Percentiles rank a stretch among this genome's conserved stretches.
Evolutionary conservation across 73 alveolate genomes (phyloP).

Genomic region (Stentor coeruleus): DNA sequence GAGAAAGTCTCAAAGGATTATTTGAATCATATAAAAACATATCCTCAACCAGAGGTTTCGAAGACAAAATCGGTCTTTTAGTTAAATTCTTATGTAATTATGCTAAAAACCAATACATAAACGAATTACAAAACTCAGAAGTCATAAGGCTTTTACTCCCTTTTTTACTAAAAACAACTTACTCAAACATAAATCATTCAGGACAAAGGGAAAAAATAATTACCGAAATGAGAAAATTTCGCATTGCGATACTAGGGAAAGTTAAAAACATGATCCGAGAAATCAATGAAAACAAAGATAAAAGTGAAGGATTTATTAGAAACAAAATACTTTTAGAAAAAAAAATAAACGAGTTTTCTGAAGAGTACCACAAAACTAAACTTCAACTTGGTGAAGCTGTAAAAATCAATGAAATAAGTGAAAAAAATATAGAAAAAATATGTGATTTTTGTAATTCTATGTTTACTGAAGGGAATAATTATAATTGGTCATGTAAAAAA

Average conservation of each 20-base stretch:
- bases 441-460: constrained; percentile 55
- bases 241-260: not conserved
- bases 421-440: constrained; percentile 38
- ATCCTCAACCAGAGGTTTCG: not conserved
- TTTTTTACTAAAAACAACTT: not conserved
- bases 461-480: constrained; percentile 54
- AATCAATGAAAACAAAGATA: too few relatives aligned
- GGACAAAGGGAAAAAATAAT: not conserved
- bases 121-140: not conserved
- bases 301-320: not conserved
- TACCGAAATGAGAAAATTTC: not conserved
- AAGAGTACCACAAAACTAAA: constrained; percentile 47
- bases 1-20: constrained; percentile 46
- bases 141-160: not conserved
- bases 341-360: not conserved
- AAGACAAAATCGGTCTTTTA: not conserved
- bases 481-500: constrained; percentile 63
- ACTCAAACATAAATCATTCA: not conserved
- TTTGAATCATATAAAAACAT: constrained; percentile 34
- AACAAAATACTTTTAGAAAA: not conserved
- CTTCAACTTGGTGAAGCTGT: constrained; percentile 28
- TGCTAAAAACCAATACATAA: not conserved
- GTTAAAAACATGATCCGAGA: not conserved
- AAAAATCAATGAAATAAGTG: constrained; percentile 33
- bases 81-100: not conserved